These are phyloP conservation scores for Volvariella volvacea DNA, from an alignment of 1,284 basidiomycete species.

Conservation along the genomic window DNA sequence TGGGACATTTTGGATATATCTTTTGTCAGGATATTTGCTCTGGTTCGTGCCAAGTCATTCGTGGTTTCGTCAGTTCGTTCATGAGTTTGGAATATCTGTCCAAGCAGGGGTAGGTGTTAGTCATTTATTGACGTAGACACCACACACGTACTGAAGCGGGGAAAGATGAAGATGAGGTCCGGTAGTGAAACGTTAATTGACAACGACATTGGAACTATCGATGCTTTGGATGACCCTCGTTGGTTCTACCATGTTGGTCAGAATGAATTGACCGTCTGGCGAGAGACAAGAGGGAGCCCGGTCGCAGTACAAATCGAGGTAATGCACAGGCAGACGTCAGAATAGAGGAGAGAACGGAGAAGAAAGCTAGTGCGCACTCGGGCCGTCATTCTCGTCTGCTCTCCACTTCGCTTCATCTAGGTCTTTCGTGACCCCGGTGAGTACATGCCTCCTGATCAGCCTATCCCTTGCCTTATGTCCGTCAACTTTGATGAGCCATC, in stretches of 20 bases:
- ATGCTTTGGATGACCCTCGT: conserved; percentile 47
- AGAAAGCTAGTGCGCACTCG: conserved; percentile 45
- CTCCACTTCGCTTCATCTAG: conserved; percentile 62
- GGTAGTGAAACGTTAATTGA: no score
- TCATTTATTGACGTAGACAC: no score
- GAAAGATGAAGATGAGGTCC: no score
- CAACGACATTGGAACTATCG: conserved; percentile 43
- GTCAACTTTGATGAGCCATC: conserved; percentile 72
- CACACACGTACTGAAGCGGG: no score
- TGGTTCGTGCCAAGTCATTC: no score
- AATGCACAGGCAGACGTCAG: no score
- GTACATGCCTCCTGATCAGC: conserved; percentile 69
- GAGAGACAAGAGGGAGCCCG: conserved; percentile 5
- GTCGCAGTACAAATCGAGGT: no score
- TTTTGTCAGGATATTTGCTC: no score
- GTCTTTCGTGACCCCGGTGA: conserved; percentile 67
- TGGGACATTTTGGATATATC: no score
- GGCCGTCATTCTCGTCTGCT: conserved; percentile 69
- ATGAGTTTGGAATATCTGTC: no score
- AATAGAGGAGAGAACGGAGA: conserved; percentile 7
- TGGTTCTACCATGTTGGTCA: conserved; percentile 49
- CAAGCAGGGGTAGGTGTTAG: no score
- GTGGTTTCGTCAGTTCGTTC: no score
- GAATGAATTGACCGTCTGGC: conserved; percentile 50
- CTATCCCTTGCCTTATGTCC: conserved; percentile 54